Percentiles rank a stretch among this genome's conserved stretches.
Evolutionary conservation across 345 rosid genomes (phyloP).

Genomic region (Linum lewisii): DNA sequence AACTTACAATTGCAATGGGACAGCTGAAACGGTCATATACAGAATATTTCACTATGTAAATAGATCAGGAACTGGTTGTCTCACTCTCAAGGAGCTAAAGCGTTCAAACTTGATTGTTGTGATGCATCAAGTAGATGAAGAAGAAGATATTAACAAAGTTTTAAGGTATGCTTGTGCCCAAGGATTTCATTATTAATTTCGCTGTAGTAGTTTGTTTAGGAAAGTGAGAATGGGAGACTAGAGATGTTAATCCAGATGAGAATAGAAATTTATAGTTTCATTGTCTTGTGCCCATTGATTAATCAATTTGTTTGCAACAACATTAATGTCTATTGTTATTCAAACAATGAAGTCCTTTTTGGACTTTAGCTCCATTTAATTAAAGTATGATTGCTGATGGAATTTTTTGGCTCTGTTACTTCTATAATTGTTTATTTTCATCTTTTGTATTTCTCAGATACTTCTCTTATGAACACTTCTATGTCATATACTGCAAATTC

Average conservation of each 20-base stretch:
- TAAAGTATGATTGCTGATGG: no score
- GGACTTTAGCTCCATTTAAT: no score
- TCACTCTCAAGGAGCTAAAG: conserved; percentile 1
- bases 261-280: no score
- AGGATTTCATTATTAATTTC: no score
- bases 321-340: neutral
- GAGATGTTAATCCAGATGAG: no score
- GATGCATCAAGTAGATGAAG: neutral
- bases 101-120: neutral
- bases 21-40: conserved; percentile 4
- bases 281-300: no score
- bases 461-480: conserved; percentile 4
- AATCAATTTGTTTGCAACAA: neutral
- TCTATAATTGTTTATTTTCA: no score
- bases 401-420: no score
- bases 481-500: conserved; percentile 4
- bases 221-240: no score
- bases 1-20: neutral
- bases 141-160: conserved; percentile 1
- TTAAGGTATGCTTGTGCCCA: neutral
- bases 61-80: conserved; percentile 3
- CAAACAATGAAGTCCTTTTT: neutral
- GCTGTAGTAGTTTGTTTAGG: no score
- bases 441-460: neutral
- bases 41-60: conserved; percentile 3